phyloP scores from a whole-genome alignment of 371 early-diverging fungal genomes.

The Mucor racemosus region DNA sequence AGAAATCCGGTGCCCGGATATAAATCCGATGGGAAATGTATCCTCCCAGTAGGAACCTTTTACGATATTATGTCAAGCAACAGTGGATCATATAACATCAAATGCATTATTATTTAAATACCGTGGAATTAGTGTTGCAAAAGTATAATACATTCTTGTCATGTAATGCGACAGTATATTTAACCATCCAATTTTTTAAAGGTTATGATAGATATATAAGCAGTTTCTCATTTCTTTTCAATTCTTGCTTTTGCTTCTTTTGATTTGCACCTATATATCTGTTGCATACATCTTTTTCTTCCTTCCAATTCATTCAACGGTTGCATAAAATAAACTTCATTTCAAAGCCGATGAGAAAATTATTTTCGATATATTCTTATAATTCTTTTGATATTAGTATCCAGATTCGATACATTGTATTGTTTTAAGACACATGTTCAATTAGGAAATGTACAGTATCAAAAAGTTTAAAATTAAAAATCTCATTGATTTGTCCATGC shows the following conservation, averaged over 20 bases:
- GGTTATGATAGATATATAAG: too few relatives aligned
- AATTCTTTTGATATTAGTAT: neutral
- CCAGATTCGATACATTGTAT: neutral
- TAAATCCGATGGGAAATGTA: constrained; percentile 1
- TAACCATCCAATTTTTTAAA: neutral
- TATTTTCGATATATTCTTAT: neutral
- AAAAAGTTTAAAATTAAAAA: neutral
- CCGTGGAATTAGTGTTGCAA: neutral
- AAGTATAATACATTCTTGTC: neutral
- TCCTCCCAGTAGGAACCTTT: neutral
- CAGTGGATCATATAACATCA: neutral
- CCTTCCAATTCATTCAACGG: neutral
- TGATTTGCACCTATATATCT: too few relatives aligned
- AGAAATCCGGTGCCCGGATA: neutral
- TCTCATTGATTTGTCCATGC: neutral
- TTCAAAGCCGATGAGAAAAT: neutral
- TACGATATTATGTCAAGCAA: neutral
- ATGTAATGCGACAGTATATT: neutral
- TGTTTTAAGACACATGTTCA: neutral
- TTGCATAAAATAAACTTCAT: neutral
- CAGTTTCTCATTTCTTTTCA: too few relatives aligned
- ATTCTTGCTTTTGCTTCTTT: too few relatives aligned
- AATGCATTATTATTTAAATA: neutral
- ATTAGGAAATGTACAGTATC: neutral
- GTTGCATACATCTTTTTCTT: neutral